Conservation (phyloP, 129 eudicot species). For the Arctium minus region DNA sequence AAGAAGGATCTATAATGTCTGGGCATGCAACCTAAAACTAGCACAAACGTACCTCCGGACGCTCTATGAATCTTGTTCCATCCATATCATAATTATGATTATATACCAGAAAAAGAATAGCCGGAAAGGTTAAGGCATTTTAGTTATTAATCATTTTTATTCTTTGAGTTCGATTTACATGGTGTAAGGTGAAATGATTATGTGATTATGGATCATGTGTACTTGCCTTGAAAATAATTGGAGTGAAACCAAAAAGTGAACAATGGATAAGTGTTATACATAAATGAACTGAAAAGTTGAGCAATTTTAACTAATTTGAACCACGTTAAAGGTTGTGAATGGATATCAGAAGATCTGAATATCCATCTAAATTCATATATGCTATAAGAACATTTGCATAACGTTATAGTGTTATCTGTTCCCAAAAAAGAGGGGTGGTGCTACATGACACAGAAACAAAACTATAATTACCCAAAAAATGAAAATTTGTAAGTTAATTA, state of each 20-base stretch:
- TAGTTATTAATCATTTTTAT: background rate
- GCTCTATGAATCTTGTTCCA: conserved; percentile 93
- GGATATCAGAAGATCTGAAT: background rate
- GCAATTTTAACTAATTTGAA: background rate
- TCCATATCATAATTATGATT: conserved; percentile 63
- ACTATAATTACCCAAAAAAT: too few species aligned
- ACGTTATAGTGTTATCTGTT: background rate
- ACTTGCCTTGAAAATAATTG: background rate
- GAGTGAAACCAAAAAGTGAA: background rate
- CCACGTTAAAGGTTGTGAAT: background rate
- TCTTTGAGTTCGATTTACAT: background rate
- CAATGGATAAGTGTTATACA: background rate
- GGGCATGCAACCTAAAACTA: background rate
- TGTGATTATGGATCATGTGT: background rate
- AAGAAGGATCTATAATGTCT: background rate
- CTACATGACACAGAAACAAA: background rate
- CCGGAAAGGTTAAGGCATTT: background rate
- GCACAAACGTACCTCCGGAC: conserved; percentile 69
- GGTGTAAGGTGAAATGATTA: background rate
- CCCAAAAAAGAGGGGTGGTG: background rate
- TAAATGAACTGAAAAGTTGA: background rate
- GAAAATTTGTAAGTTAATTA: too few species aligned
- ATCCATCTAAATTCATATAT: too few species aligned
- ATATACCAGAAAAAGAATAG: background rate
- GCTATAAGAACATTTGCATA: background rate